These are phyloP conservation scores for Pleochaeta shiraiana DNA, from an alignment of 2,329 filamentous ascomycete species.

Conservation along the genomic window DNA sequence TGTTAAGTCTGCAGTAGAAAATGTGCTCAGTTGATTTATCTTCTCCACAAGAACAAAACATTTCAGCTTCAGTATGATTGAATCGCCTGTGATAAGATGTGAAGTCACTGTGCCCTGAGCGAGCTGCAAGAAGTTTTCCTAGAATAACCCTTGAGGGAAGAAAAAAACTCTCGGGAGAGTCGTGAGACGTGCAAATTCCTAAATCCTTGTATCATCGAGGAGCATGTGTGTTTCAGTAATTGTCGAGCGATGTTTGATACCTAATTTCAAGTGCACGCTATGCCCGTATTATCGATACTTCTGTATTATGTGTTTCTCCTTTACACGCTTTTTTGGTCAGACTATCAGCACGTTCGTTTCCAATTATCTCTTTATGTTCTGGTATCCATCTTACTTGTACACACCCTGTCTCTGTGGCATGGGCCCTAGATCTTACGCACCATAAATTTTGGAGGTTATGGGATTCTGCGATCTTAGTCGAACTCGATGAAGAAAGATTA, in stretches of 20 bases:
- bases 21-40: background rate
- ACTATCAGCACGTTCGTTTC: background rate
- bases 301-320: background rate
- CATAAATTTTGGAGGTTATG: background rate
- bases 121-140: background rate
- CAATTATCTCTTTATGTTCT: background rate
- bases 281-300: background rate
- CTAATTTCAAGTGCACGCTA: background rate
- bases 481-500: background rate
- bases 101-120: constrained; percentile 1
- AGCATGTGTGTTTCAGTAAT: background rate
- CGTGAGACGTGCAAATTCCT: background rate
- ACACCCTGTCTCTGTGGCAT: background rate
- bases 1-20: too few relatives aligned
- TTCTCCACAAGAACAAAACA: background rate
- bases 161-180: background rate
- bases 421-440: background rate
- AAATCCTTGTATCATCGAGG: background rate
- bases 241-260: background rate
- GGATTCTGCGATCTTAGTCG: background rate
- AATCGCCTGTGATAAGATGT: background rate
- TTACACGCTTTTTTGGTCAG: background rate
- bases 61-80: background rate
- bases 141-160: background rate
- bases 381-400: background rate